Conservation (phyloP, 805 yeast genomes). For the Starmera pachycereana region DNA sequence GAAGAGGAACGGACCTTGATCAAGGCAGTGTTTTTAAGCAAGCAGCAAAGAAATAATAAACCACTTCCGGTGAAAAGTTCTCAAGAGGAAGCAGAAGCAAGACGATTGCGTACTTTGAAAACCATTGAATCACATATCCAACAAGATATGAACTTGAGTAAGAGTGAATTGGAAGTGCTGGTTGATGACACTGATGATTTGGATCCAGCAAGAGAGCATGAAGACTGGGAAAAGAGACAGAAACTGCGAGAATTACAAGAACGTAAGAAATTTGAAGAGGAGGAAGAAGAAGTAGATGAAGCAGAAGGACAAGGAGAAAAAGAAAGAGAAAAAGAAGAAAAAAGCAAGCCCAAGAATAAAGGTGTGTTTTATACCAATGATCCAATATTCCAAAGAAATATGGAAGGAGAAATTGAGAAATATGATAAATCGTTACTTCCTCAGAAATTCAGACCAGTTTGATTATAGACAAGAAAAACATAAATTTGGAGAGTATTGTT, state of each 20-base stretch:
- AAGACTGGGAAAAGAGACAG: slow-evolving; percentile 45
- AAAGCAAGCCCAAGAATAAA: slow-evolving; percentile 5
- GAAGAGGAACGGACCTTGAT: slow-evolving; percentile 6
- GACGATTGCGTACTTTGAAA: slow-evolving; percentile 15
- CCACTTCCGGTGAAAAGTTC: slow-evolving; percentile 2
- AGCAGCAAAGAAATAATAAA: slow-evolving; percentile 5
- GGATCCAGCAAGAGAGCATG: slow-evolving; percentile 46
- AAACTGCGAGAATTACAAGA: slow-evolving; percentile 30
- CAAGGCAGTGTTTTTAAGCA: slow-evolving; percentile 18
- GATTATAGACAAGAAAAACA: not conserved
- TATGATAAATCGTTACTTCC: slow-evolving; percentile 9
- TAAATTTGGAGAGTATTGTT: not conserved
- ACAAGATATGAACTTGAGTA: slow-evolving; percentile 13
- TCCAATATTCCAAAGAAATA: slow-evolving; percentile 4
- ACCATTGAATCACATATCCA: slow-evolving; percentile 15
- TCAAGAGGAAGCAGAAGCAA: slow-evolving; percentile 3
- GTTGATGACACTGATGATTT: slow-evolving; percentile 52
- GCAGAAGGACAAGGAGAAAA: slow-evolving; percentile 15
- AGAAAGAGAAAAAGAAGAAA: slow-evolving; percentile 11
- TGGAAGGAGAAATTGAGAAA: slow-evolving; percentile 8
- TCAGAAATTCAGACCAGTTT: slow-evolving; percentile 1
- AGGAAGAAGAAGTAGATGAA: slow-evolving; percentile 17
- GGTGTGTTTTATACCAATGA: slow-evolving; percentile 16
- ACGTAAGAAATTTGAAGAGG: slow-evolving; percentile 9
- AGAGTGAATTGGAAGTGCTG: slow-evolving; percentile 15